These are phyloP conservation scores for Sugiyamaella mastotermitis DNA, from an alignment of 805 yeast genomes.

Conservation along the genomic window DNA sequence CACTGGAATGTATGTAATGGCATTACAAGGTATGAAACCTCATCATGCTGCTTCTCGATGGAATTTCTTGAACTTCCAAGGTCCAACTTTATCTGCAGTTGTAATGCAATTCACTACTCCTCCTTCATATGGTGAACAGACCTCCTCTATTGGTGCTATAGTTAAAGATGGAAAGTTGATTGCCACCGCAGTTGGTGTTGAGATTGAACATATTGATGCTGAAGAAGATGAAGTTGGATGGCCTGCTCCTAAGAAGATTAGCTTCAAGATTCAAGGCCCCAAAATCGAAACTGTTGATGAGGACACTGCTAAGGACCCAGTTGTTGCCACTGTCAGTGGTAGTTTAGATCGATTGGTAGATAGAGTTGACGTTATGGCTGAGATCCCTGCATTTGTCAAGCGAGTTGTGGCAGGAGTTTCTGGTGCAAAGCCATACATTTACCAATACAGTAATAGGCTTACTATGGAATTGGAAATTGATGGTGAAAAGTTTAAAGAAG, in stretches of 20 bases:
- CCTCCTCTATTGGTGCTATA: constrained; percentile 73
- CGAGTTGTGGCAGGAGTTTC: constrained; percentile 90
- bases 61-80: constrained; percentile 90
- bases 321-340: constrained; percentile 53
- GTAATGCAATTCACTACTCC: constrained; percentile 97
- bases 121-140: constrained; percentile 74
- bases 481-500: constrained; percentile 40
- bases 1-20: constrained; percentile 82
- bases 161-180: constrained; percentile 59
- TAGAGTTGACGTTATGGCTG: constrained; percentile 96
- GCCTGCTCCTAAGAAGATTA: constrained; percentile 73
- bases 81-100: constrained; percentile 64
- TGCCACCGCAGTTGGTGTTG: constrained; percentile 60
- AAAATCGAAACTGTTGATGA: constrained; percentile 41
- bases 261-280: constrained; percentile 51
- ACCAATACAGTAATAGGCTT: constrained; percentile 74
- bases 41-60: constrained; percentile 97
- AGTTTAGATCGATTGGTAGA: constrained; percentile 60
- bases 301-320: constrained; percentile 28
- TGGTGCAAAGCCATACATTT: constrained; percentile 94
- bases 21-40: constrained; percentile 98
- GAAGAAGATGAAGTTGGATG: constrained; percentile 69
- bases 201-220: constrained; percentile 51
- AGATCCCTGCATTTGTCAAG: constrained; percentile 90
- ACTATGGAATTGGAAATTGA: constrained; percentile 39